These are phyloP conservation scores for Cucumis melo DNA, from an alignment of 306 rosid genomes.

Conservation along the genomic window DNA sequence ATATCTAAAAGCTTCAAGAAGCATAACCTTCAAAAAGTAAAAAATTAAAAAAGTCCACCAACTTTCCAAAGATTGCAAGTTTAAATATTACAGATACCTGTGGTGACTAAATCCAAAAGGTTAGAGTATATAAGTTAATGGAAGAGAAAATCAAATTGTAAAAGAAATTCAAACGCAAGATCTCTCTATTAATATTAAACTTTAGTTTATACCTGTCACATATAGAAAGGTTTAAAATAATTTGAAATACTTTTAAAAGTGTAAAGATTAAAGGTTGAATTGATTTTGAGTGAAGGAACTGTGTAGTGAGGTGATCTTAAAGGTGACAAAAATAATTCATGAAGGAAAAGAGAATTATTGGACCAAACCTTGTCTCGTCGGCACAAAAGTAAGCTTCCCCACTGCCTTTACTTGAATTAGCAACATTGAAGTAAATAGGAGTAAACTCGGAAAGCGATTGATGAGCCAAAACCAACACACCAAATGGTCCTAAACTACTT, in stretches of 20 bases:
- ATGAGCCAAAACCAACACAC: constrained; percentile 58
- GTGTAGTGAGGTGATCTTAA: too few species aligned
- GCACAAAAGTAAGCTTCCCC: constrained; percentile 47
- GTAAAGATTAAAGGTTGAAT: too few species aligned
- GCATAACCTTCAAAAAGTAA: background rate
- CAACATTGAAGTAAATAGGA: constrained; percentile 42
- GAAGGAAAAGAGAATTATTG: background rate
- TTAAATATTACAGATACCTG: background rate
- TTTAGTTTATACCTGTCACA: too few species aligned
- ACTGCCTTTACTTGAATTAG: constrained; percentile 17
- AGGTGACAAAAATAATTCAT: background rate
- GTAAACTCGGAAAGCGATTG: constrained; percentile 62
- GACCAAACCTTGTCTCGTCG: constrained; percentile 50
- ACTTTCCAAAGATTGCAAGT: background rate
- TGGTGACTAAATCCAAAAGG: background rate
- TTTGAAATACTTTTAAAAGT: background rate
- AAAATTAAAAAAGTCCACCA: too few species aligned
- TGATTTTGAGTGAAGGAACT: too few species aligned
- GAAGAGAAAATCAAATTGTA: background rate
- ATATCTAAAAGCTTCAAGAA: background rate
- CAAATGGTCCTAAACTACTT: constrained; percentile 66
- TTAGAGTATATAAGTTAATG: background rate
- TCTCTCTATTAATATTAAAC: too few species aligned
- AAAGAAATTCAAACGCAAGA: background rate
- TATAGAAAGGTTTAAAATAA: background rate